Percentiles rank a stretch among this genome's conserved stretches.
Conservation (phyloP, 2,329 filamentous ascomycete species). For the Sphaceloma murrayae region DNA sequence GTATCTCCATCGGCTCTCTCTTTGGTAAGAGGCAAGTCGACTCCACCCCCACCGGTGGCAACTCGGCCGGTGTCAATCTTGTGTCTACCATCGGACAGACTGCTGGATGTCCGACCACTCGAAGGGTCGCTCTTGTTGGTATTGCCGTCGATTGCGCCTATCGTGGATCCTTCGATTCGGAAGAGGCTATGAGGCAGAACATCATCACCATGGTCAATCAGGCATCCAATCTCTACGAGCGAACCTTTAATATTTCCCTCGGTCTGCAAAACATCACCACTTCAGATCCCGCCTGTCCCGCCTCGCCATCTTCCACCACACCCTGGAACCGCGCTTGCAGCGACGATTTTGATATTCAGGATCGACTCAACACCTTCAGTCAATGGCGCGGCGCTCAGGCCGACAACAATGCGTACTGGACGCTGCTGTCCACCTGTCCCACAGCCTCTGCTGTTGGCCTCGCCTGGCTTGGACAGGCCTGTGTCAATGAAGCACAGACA, state of each 20-base stretch:
- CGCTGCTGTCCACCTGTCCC: constrained; percentile 69
- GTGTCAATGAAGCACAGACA: constrained; percentile 48
- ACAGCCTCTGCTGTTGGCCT: constrained; percentile 80
- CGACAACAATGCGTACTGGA: constrained; percentile 90
- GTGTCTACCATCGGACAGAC: constrained; percentile 68
- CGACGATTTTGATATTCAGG: constrained; percentile 52
- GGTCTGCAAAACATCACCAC: constrained; percentile 80
- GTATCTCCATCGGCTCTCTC: constrained; percentile 54
- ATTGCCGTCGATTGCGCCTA: constrained; percentile 92
- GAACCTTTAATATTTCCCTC: constrained; percentile 87
- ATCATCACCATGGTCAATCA: constrained; percentile 77
- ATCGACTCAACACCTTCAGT: constrained; percentile 80
- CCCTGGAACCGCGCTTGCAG: constrained; percentile 79
- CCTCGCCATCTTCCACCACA: constrained; percentile 53
- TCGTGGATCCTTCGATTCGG: constrained; percentile 58
- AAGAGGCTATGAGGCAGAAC: constrained; percentile 57
- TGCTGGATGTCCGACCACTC: constrained; percentile 76
- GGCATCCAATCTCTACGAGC: constrained; percentile 80
- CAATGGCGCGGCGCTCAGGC: constrained; percentile 68
- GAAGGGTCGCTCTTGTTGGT: constrained; percentile 83
- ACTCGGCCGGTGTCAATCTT: constrained; percentile 72
- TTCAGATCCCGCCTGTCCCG: constrained; percentile 64
- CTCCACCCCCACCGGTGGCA: constrained; percentile 61
- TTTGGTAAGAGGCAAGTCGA: constrained; percentile 61
- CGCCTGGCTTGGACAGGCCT: constrained; percentile 87